Evolutionary conservation across 768 basidiomycete species (phyloP), one percentile per base, ranked within the genome.

Genomic region (Russula olivacea): DNA sequence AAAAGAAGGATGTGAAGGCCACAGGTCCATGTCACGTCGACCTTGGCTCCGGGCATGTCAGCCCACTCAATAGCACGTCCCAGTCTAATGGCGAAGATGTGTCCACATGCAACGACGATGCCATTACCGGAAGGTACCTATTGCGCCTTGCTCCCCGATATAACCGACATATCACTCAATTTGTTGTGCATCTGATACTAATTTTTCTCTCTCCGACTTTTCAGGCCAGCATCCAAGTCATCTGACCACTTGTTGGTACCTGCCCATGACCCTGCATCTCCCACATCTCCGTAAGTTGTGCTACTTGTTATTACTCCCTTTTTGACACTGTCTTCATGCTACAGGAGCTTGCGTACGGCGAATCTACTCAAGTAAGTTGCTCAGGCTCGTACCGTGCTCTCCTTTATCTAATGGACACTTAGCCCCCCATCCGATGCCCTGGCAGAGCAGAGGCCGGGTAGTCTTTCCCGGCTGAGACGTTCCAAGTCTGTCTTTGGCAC

Each of bases 401-500:
- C 3, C 38, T 40, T 52, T 9, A 34, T 51, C 36, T 58, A 40
- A 58, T 32, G 34, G 8, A 3, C 14, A 10, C 38, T 21, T 11
- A 63, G 62, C 3, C 17, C 36, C 3, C n/a, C 57, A 21, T 40
- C 45, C 10, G n/a, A 36, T 19, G 10, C 28, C 43, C 23, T 25
- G 2, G 25, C 17, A 30, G 30, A 41, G 19, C 36, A 45, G 38
- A 55, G n/a, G 5, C 10, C 17, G 15, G 14, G 12, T 12, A 17
- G 41, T 15, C 19, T 41, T 4, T 48, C 48, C 19, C 38, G 25
- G 32, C 25, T 45, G 8, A 59, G 54, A 28, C 60, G 53, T 21
- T 55, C 59, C 5, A 50, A 45, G 28, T 47, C 56, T 30, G n/a
- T 65, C 45, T 38, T 67, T 3, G n/a, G 14, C 30, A 59, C 45